Conservation (phyloP, 257 asterid species). For the Verbascum thapsus region DNA sequence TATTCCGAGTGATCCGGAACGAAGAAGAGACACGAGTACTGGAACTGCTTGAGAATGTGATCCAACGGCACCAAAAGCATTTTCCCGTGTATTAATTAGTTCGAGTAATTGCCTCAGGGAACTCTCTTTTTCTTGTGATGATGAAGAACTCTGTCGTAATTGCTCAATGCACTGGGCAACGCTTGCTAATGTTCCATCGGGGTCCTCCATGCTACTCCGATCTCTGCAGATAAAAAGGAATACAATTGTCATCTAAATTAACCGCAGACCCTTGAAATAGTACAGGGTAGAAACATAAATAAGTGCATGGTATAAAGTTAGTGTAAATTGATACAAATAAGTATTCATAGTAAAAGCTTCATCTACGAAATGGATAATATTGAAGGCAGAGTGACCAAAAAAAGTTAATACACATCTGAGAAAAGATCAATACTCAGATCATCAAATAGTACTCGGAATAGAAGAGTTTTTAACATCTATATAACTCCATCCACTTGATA, state of each 20-base stretch:
- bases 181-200: constrained; percentile 95
- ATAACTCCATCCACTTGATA: neutral
- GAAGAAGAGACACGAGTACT: constrained; percentile 96
- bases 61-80: constrained; percentile 95
- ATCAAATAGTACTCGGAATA: constrained; percentile 6
- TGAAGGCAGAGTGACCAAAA: neutral
- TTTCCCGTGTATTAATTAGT: constrained; percentile 78
- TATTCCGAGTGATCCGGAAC: constrained; percentile 89
- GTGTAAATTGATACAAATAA: neutral
- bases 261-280: constrained; percentile 15
- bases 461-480: neutral
- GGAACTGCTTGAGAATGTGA: constrained; percentile 99
- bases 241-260: constrained; percentile 26
- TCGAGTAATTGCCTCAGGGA: constrained; percentile 80
- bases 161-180: constrained; percentile 97
- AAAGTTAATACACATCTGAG: neutral
- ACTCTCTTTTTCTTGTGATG: constrained; percentile 79
- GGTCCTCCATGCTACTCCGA: constrained; percentile 94
- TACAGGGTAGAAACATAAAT: neutral
- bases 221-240: constrained; percentile 58
- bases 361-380: neutral
- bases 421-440: neutral
- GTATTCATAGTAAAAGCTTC: neutral
- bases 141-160: constrained; percentile 83
- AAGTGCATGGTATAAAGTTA: constrained; percentile 3